These are phyloP conservation scores for Phyllostachys edulis DNA, from an alignment of 176 grass and related monocot genomes.

Conservation along the genomic window DNA sequence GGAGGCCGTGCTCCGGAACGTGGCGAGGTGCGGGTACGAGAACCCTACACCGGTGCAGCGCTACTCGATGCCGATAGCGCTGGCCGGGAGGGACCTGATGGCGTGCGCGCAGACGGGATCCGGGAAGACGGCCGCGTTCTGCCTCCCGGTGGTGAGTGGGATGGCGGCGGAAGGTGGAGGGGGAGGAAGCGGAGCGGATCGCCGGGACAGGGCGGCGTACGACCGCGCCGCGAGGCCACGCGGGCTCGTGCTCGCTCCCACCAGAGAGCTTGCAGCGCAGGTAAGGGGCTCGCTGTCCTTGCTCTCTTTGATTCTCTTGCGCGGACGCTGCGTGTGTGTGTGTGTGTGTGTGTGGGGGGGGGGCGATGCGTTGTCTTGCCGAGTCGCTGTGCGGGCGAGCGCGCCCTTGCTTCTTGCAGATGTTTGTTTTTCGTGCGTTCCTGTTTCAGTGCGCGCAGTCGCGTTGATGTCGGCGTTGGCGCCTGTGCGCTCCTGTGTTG, in stretches of 20 bases:
- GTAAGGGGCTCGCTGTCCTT: neutral
- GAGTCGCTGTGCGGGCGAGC: neutral
- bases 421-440: neutral
- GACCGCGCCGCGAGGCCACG: conserved; percentile 30
- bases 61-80: conserved; percentile 70
- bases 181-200: neutral
- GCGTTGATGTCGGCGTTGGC: neutral
- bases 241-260: conserved; percentile 76
- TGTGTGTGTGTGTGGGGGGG: too few species aligned
- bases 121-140: conserved; percentile 90
- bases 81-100: conserved; percentile 65
- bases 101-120: conserved; percentile 87
- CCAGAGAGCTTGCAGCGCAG: conserved; percentile 74
- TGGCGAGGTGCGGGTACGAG: conserved; percentile 54
- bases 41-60: conserved; percentile 74
- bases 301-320: neutral
- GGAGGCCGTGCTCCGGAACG: conserved; percentile 57
- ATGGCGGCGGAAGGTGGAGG: neutral
- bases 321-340: neutral
- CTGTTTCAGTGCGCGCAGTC: neutral
- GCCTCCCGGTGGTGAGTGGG: conserved; percentile 62
- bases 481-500: neutral
- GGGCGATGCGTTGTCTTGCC: neutral
- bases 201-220: neutral
- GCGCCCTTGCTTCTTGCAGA: neutral